Evolutionary conservation across 768 basidiomycete genomes (phyloP), one percentile per base, ranked within the genome.

Genomic region (Lentinula lateritia): DNA sequence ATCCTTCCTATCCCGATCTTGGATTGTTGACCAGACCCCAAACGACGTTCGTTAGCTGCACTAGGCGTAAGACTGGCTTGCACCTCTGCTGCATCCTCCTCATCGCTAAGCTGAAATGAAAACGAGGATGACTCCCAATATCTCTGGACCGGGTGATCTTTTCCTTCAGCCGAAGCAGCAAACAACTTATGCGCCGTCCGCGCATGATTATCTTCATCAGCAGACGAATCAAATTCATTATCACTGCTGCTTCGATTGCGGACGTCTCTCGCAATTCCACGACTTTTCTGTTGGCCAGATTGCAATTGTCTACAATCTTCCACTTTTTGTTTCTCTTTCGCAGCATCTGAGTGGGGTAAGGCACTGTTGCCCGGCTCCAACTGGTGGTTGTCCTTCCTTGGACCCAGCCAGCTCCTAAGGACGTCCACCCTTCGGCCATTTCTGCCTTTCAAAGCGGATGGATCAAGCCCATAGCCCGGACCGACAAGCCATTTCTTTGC

Each of bases 151-250:
- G 64, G 62, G 7, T 59, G 2, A 2, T 67, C 36, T 35, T 36
- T 53, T 23, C 20, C 32, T 34, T 6, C 45, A 23, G 53, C 59
- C 23, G 39, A 42, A 1, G 68, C 65, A 0, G 80, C 84, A 62
- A 88, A 90, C 3, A 89, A 67, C 4, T 69, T 62, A 64, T 87
- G 81, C 0, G 87, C 86, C 6, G 83, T 86, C 56, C 78, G 74
- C 15, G 78, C 84, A n/a, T 80, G 83, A 52, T 80, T 73, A 23
- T 76, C 76, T 46, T 73, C 79, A 5, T 74, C 78, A 5, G 74
- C 74, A 62, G 38, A 42, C 3, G 69, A 66, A 18, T 78, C 70
- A 3, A 75, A 75, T 35, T 78, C 76, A 15, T 71, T 66, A 16
- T 82, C 81, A 48, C 83, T 82, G 50, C 74, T 76, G 42, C 74